These are phyloP conservation scores for Bolboschoenoplectus hybrid DNA, from an alignment of 202 grass and related monocot genomes.

Conservation along the genomic window DNA sequence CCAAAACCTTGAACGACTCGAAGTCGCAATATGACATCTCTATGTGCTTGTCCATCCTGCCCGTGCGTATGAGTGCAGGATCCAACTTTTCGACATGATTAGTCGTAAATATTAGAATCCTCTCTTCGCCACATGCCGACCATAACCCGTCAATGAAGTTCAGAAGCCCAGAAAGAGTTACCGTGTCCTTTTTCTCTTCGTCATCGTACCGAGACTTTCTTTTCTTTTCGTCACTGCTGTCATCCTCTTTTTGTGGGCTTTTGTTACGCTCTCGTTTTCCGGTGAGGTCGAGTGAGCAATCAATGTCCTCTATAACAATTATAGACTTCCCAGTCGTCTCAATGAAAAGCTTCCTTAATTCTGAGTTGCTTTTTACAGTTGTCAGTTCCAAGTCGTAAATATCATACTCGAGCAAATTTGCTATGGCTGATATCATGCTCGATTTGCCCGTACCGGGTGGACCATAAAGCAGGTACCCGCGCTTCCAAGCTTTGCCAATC, in stretches of 20 bases:
- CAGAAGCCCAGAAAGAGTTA: conserved; percentile 57
- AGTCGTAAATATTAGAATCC: conserved; percentile 66
- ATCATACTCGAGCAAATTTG: conserved; percentile 68
- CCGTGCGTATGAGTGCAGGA: conserved; percentile 53
- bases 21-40: conserved; percentile 69
- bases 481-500: conserved; percentile 70
- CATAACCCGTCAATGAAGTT: conserved; percentile 74
- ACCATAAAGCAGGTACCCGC: conserved; percentile 45
- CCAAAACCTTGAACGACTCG: conserved; percentile 57
- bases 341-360: conserved; percentile 61
- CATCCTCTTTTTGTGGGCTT: background rate
- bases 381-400: conserved; percentile 76
- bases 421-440: conserved; percentile 70
- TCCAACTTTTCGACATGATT: conserved; percentile 66
- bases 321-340: conserved; percentile 60
- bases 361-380: conserved; percentile 58
- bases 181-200: conserved; percentile 34
- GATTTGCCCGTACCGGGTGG: conserved; percentile 66
- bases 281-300: conserved; percentile 58
- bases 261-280: conserved; percentile 47
- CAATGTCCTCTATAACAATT: conserved; percentile 62
- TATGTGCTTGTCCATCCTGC: conserved; percentile 75
- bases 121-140: conserved; percentile 57
- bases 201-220: background rate
- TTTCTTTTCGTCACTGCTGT: background rate